Base-by-base conservation (phyloP, 495 filamentous ascomycete genomes). In the Aspergillus panamensis region DNA sequence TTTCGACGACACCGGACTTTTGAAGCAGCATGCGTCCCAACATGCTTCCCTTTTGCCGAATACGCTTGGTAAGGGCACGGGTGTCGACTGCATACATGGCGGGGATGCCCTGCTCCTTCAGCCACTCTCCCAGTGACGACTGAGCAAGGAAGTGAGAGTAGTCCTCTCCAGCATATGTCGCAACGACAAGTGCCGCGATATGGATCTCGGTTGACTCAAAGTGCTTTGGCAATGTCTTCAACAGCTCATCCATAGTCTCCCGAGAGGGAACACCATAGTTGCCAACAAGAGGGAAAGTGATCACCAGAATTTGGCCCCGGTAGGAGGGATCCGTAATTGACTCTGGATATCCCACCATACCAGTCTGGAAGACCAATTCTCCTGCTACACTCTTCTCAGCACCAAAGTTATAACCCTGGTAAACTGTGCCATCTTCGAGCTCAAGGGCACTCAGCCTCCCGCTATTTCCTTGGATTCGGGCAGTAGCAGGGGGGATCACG, bases 291-390 rank as follows among this genome's bases (percentile, higher is more conserved):
- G 91, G 91, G 72, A 94, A 96, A 25, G 91, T 96, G 64, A 96
- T 81, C 65, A 96, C 90, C 51, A 96, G 82, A 50, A 96, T 92
- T 73, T 96, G 91, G 37, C 91, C 91, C 14, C 88, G 88, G 72
- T 96, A 96, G 55, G 91, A 96, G 58, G 91, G 91, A 65, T 96
- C 91, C 50, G 91, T 96, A 65, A 96, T 82, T 12, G 90, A 92
- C 77, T 98, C 94, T 31, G 94, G 92, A 69, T 98, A 98, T 59
- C 94, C 94, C 55, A 98, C 94, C 94, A 98, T 96, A 68, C 94
- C 94, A 49, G 94, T 98, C 80, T 98, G 94, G 78, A 98, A 98
- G 73, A 98, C 94, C 69, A 97, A 79, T 82, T 98, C 94, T 66
- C 94, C 94, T 57, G 93, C 87, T 64, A 94, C 84, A 69, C 87